These are phyloP conservation scores for Globisporangium paddicum DNA, from an alignment of 352 stramenopile genomes.

Conservation along the genomic window DNA sequence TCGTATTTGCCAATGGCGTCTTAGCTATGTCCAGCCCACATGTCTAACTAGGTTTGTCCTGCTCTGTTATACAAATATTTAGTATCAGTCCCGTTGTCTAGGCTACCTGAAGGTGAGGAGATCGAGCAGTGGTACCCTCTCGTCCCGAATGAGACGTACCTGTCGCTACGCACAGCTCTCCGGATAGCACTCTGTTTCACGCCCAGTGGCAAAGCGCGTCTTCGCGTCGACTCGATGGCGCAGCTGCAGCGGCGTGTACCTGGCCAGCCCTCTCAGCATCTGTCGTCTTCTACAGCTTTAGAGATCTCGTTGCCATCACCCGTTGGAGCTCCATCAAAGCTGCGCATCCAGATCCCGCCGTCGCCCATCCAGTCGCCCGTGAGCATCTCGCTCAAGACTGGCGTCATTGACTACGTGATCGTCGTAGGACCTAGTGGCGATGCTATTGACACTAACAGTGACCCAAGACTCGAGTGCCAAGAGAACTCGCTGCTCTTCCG, in stretches of 20 bases:
- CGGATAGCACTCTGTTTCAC: constrained; percentile 69
- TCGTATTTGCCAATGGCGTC: no score
- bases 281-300: constrained; percentile 7
- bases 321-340: constrained; percentile 14
- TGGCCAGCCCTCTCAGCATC: not conserved
- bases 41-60: not conserved
- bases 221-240: constrained; percentile 14
- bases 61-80: not conserved
- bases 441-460: not conserved
- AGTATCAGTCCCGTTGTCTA: constrained; percentile 59
- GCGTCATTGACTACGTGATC: constrained; percentile 78
- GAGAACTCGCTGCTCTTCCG: constrained; percentile 63
- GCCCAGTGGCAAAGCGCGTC: constrained; percentile 22
- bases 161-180: constrained; percentile 55
- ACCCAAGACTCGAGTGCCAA: constrained; percentile 6
- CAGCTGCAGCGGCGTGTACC: constrained; percentile 19
- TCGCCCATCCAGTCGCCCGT: constrained; percentile 8
- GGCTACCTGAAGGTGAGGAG: constrained; percentile 69
- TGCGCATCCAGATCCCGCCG: constrained; percentile 7
- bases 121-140: constrained; percentile 85
- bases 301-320: constrained; percentile 35
- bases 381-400: constrained; percentile 38
- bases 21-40: not conserved
- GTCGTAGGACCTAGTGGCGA: constrained; percentile 37
- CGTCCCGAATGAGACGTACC: constrained; percentile 39